phyloP scores from a whole-genome alignment of 805 yeast species.

The Brettanomyces nanus region DNA sequence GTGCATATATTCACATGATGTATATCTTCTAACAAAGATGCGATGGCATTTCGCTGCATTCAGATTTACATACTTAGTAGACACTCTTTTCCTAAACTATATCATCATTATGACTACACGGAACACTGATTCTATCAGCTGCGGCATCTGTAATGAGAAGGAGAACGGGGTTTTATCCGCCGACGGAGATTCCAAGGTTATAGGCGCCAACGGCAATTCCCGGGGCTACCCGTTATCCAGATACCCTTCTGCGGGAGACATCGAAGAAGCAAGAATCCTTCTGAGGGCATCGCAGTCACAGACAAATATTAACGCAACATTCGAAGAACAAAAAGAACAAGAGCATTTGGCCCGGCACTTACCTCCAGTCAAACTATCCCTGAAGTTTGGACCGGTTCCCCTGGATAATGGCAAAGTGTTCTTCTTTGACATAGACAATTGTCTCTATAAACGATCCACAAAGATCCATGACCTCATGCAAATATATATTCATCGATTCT shows the following conservation, averaged over 20 bases:
- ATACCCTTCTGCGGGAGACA: conserved; percentile 7
- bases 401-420: conserved; percentile 32
- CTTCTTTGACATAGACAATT: conserved; percentile 91
- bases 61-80: no score
- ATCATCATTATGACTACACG: no score
- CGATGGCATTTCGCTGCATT: no score
- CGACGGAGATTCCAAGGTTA: no score
- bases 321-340: conserved; percentile 9
- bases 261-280: conserved; percentile 13
- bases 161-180: no score
- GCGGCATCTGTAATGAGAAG: no score
- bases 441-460: conserved; percentile 69
- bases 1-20: no score
- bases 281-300: conserved; percentile 13
- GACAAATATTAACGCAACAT: conserved; percentile 2
- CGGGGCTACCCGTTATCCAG: neutral
- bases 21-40: no score
- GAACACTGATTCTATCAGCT: no score
- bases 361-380: conserved; percentile 23
- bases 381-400: conserved; percentile 22
- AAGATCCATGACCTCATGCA: conserved; percentile 85
- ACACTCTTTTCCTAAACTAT: no score
- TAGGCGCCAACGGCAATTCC: no score
- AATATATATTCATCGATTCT: conserved; percentile 71
- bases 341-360: conserved; percentile 10